Evolutionary conservation across 2,329 filamentous ascomycete genomes (phyloP).

Genomic region (Diaporthe sp.): DNA sequence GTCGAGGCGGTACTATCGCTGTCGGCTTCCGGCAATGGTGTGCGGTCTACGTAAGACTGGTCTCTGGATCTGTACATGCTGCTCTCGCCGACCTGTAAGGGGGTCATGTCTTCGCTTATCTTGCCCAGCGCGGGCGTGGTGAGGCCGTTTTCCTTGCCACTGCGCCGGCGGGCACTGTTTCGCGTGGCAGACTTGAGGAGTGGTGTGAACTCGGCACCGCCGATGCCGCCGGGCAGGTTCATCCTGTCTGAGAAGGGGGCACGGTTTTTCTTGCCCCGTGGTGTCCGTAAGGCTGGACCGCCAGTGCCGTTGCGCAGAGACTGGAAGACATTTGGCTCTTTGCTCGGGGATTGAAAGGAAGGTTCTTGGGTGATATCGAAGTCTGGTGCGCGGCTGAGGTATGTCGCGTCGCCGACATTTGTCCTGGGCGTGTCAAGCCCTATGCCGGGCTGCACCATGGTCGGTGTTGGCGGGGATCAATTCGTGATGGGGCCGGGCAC

Average conservation of each 20-base stretch:
- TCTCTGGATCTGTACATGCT: slow-evolving; percentile 76
- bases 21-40: slow-evolving; percentile 79
- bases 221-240: slow-evolving; percentile 74
- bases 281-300: slow-evolving; percentile 74
- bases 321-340: slow-evolving; percentile 80
- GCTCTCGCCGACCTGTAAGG: slow-evolving; percentile 77
- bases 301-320: slow-evolving; percentile 74
- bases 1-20: slow-evolving; percentile 87
- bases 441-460: slow-evolving; percentile 73
- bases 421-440: slow-evolving; percentile 88
- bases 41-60: slow-evolving; percentile 73
- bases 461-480: slow-evolving; percentile 42
- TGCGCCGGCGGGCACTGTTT: slow-evolving; percentile 74
- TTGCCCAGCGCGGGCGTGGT: slow-evolving; percentile 76
- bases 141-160: slow-evolving; percentile 70
- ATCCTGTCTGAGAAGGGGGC: slow-evolving; percentile 77
- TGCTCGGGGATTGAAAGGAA: slow-evolving; percentile 84
- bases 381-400: slow-evolving; percentile 74
- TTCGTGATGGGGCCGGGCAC: neutral
- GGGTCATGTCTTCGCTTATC: slow-evolving; percentile 78
- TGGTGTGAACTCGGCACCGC: slow-evolving; percentile 89
- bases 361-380: slow-evolving; percentile 89
- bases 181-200: slow-evolving; percentile 83
- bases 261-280: slow-evolving; percentile 67
- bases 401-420: slow-evolving; percentile 85